Evolutionary conservation across 2,329 filamentous ascomycete species (phyloP), one percentile per base, ranked within the genome.

Genomic region (Pseudopyrenochaeta lycopersici): DNA sequence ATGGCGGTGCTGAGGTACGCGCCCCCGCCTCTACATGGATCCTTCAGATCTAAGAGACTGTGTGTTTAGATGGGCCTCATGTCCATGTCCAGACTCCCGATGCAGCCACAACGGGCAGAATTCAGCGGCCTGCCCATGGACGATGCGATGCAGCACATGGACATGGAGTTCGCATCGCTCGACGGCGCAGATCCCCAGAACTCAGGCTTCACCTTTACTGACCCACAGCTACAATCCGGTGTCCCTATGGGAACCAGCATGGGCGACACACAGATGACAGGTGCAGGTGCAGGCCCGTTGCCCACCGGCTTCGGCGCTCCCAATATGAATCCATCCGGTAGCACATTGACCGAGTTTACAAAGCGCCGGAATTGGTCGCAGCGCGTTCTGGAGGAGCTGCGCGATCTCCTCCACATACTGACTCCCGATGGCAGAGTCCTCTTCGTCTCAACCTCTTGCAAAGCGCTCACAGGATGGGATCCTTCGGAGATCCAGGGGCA

Each of bases 331-430:
- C 77, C 73, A 35, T 69, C 73, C 12, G 78, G 79, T 46, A 87
- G 83, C 75, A 87, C 84, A 7, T 73, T 88, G 63, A 88, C 85
- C 60, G 84, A 88, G 69, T 88, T 88, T 65, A 88, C 84, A 14
- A 88, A 88, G 73, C 79, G 86, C 52, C 78, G 84, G 56, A 88
- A 95, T 72, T 97, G 94, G 94, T 90, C 91, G 14, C 90, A 93
- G 72, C 89, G 91, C 62, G 89, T 97, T 11, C 85, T 97, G 20
- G 91, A 96, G 75, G 93, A 97, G 80, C 81, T 98, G 64, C 90
- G 89, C 71, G 94, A 97, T 75, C 86, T 97, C 64, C 78, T 97
- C 49, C 88, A 96, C 71, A 92, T 98, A 54, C 84, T 98, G 46
- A 92, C 92, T 41, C 86, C 91, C 20, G 88, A 95, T 66, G 92